phyloP scores from a whole-genome alignment of 768 basidiomycete species.

The Amyloporia xantha region DNA sequence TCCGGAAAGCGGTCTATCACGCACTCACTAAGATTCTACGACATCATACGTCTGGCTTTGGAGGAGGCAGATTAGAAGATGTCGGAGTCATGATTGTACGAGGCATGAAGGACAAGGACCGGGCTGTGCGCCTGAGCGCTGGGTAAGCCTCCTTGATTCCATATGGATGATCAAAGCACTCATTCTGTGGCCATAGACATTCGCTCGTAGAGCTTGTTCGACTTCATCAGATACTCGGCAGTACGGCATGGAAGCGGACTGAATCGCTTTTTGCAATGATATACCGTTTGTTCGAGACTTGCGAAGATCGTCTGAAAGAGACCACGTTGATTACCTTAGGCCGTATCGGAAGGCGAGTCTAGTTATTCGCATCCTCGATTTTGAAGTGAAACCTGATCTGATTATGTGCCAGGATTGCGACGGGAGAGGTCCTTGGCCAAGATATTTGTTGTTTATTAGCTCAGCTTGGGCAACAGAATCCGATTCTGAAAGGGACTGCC shows the following conservation, averaged over 20 bases:
- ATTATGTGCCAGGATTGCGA: slow-evolving; percentile 33
- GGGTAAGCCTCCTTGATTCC: slow-evolving; percentile 42
- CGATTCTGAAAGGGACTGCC: slow-evolving; percentile 62
- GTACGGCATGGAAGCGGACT: slow-evolving; percentile 28
- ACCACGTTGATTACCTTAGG: slow-evolving; percentile 59
- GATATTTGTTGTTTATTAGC: slow-evolving; percentile 56
- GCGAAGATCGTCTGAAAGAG: slow-evolving; percentile 48
- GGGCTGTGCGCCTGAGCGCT: slow-evolving; percentile 57
- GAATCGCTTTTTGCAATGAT: slow-evolving; percentile 40
- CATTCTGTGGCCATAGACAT: slow-evolving; percentile 28
- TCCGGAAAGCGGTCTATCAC: slow-evolving; percentile 29
- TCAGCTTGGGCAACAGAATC: slow-evolving; percentile 62
- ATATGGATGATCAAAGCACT: no score
- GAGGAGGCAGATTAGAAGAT: slow-evolving; percentile 20
- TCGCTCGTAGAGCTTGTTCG: slow-evolving; percentile 43
- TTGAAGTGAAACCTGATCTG: not conserved
- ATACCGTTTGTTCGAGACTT: slow-evolving; percentile 39
- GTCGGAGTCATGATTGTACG: slow-evolving; percentile 34
- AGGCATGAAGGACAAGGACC: slow-evolving; percentile 47
- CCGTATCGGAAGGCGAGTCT: slow-evolving; percentile 38
- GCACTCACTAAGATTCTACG: slow-evolving; percentile 11
- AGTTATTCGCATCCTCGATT: not conserved
- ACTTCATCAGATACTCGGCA: slow-evolving; percentile 30
- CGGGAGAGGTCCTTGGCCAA: slow-evolving; percentile 48
- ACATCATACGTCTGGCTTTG: slow-evolving; percentile 17